A percentile compares a stretch with the other conserved stretches of the same genome.
Evolutionary conservation across 257 asterid genomes (phyloP).

Genomic region (Fraxinus quadrangulata): DNA sequence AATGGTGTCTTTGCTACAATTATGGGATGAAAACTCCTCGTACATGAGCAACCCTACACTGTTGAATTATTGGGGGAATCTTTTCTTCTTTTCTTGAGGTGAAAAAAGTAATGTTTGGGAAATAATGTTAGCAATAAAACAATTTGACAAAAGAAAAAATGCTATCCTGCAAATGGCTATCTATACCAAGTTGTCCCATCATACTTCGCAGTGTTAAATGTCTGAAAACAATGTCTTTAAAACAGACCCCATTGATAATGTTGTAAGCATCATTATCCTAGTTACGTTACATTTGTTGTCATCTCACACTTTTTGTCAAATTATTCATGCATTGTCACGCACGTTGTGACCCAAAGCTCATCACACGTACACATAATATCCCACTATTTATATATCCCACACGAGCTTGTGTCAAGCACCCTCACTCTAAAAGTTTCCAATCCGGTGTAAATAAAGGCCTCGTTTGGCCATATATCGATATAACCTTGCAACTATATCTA

Average conservation of each 20-base stretch:
- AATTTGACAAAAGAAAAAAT: not conserved
- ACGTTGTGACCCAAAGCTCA: no score
- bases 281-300: slow-evolving; percentile 1
- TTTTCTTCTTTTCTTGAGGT: slow-evolving; percentile 28
- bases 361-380: no score
- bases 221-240: not conserved
- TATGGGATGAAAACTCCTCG: no score
- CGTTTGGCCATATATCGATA: no score
- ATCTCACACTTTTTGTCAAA: not conserved
- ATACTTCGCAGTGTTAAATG: not conserved
- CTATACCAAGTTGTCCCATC: not conserved
- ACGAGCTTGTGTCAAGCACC: no score
- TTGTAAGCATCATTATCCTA: not conserved
- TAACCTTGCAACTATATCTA: no score
- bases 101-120: slow-evolving; percentile 7
- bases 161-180: not conserved
- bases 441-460: no score
- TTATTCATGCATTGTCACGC: slow-evolving; percentile 3
- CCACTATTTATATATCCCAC: no score
- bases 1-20: no score
- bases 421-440: no score
- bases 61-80: slow-evolving; percentile 29
- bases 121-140: slow-evolving; percentile 5
- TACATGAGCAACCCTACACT: not conserved
- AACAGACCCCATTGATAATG: not conserved